A percentile compares a stretch with the other conserved stretches of the same genome.
phyloP scores from a whole-genome alignment of 768 basidiomycete genomes.

The Amanita pseudoporphyria region DNA sequence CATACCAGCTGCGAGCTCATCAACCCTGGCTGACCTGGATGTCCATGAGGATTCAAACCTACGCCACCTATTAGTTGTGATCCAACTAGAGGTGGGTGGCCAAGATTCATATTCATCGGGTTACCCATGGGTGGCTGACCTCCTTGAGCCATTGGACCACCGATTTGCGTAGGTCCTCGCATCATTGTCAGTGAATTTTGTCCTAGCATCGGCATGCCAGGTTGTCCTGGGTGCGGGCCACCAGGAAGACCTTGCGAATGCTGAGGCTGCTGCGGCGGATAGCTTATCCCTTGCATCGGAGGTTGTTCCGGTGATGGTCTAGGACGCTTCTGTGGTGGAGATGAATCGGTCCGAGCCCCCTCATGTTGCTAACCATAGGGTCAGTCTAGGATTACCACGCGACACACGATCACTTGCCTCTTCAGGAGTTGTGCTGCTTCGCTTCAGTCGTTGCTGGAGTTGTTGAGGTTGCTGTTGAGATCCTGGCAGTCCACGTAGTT shows the following conservation, averaged over 20 bases:
- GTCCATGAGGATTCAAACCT: conserved; percentile 2
- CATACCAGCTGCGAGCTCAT: conserved; percentile 5
- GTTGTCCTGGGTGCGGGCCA: conserved; percentile 1
- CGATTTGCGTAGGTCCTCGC: not conserved
- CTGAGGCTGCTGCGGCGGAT: not conserved
- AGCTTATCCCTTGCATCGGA: conserved; percentile 3
- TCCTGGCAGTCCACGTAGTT: conserved; percentile 1
- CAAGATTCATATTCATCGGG: conserved; percentile 5
- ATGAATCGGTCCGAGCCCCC: conserved; percentile 7
- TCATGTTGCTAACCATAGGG: conserved; percentile 1
- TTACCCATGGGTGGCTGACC: conserved; percentile 3
- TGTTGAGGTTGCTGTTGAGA: conserved; percentile 2
- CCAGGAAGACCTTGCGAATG: conserved; percentile 5
- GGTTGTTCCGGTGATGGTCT: conserved; percentile 6
- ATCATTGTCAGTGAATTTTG: conserved; percentile 6
- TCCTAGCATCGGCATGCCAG: conserved; percentile 4
- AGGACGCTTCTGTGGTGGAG: conserved; percentile 8
- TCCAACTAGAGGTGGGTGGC: conserved; percentile 2
- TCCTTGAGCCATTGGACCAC: conserved; percentile 1
- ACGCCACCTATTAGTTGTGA: not conserved
- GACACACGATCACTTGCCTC: conserved; percentile 3
- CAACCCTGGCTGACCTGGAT: conserved; percentile 6
- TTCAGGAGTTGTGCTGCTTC: conserved; percentile 8
- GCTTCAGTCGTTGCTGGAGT: conserved; percentile 3
- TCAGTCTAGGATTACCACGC: not conserved